These are phyloP conservation scores for Paulownia fortunei DNA, from an alignment of 257 asterid genomes.

Conservation along the genomic window DNA sequence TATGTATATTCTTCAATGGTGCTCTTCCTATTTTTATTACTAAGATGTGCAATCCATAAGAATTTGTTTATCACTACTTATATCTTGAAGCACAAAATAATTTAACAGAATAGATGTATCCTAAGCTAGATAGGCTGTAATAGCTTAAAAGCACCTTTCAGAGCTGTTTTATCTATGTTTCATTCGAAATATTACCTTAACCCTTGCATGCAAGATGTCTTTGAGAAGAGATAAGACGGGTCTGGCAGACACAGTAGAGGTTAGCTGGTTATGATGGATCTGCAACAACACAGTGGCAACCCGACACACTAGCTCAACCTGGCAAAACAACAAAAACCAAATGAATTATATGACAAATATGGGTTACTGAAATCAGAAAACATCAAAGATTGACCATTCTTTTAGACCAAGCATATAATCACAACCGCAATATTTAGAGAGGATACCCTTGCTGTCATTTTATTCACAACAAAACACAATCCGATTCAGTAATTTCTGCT, in stretches of 20 bases:
- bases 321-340: slow-evolving; percentile 31
- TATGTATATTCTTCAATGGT: no score
- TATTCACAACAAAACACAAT: no score
- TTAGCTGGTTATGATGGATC: slow-evolving; percentile 82
- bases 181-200: slow-evolving; percentile 67
- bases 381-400: background rate
- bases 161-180: no score
- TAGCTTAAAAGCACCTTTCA: no score
- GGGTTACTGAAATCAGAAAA: background rate
- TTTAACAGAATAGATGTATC: no score
- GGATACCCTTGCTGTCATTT: background rate
- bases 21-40: no score
- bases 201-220: slow-evolving; percentile 67
- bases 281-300: slow-evolving; percentile 74
- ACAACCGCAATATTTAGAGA: slow-evolving; percentile 7
- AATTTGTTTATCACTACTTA: no score
- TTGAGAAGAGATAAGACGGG: slow-evolving; percentile 73
- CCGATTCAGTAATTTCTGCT: no score
- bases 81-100: no score
- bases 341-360: background rate
- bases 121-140: no score
- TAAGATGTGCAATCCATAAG: no score
- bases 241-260: slow-evolving; percentile 79
- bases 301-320: slow-evolving; percentile 95
- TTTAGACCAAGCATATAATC: background rate